A percentile compares a stretch with the other conserved stretches of the same genome.
Conservation (phyloP, 2,329 filamentous ascomycete species). For the Waltergamsia citrina region DNA sequence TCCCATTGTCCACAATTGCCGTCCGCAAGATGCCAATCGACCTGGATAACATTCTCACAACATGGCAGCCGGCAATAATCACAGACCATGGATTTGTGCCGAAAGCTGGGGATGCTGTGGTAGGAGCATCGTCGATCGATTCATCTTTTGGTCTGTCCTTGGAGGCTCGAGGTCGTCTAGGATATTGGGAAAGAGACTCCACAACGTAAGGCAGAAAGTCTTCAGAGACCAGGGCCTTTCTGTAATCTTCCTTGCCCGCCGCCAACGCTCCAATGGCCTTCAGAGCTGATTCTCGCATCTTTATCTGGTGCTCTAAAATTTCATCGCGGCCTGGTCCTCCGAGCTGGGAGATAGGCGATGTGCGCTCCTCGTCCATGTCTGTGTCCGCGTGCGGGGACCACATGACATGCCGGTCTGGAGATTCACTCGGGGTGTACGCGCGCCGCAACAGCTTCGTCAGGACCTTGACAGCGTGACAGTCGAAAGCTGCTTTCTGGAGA, state of each 20-base stretch:
- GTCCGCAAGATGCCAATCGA: conserved; percentile 80
- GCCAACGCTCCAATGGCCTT: conserved; percentile 75
- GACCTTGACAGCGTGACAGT: conserved; percentile 42
- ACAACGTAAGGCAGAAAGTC: conserved; percentile 76
- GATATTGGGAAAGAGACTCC: conserved; percentile 59
- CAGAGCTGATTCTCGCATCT: conserved; percentile 65
- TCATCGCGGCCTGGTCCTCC: conserved; percentile 53
- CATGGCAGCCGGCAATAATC: conserved; percentile 76
- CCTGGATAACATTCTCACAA: conserved; percentile 70
- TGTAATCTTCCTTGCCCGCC: conserved; percentile 72
- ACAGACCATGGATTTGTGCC: conserved; percentile 69
- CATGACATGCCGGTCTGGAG: conserved; percentile 17
- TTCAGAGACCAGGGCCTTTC: conserved; percentile 73
- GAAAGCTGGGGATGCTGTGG: conserved; percentile 35
- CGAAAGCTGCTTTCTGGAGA: conserved; percentile 74
- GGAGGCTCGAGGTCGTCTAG: conserved; percentile 34
- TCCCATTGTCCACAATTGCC: conserved; percentile 74
- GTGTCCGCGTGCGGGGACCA: conserved; percentile 29
- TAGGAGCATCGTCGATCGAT: conserved; percentile 6
- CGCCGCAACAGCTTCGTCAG: conserved; percentile 39
- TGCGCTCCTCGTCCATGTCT: conserved; percentile 20
- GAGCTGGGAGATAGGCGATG: conserved; percentile 34
- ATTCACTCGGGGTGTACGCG: conserved; percentile 36
- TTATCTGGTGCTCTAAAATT: conserved; percentile 58
- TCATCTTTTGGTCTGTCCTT: conserved; percentile 31